A percentile compares a stretch with the other conserved stretches of the same genome.
These are phyloP conservation scores for Scedosporium dehoogii DNA, from an alignment of 2,329 filamentous ascomycete genomes.

Conservation along the genomic window DNA sequence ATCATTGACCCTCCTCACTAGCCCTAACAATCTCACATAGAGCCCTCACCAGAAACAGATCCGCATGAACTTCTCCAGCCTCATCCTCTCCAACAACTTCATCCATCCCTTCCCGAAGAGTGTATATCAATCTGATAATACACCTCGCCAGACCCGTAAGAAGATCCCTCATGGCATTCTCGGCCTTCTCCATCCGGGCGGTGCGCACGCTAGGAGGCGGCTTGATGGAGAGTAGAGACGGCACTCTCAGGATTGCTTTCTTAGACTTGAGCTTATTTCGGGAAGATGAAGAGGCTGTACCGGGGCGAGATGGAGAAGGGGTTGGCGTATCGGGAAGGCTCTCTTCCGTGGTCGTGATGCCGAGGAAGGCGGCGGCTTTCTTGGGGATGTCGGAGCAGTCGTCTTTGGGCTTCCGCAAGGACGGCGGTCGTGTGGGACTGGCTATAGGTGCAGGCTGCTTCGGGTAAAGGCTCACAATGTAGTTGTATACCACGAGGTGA, in stretches of 20 bases:
- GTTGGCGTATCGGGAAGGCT: slow-evolving; percentile 3
- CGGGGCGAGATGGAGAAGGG: slow-evolving; percentile 4
- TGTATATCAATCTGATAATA: slow-evolving; percentile 39
- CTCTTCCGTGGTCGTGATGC: neutral
- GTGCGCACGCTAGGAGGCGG: neutral
- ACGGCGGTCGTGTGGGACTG: slow-evolving; percentile 11
- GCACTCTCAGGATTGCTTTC: slow-evolving; percentile 1
- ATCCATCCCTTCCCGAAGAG: slow-evolving; percentile 22
- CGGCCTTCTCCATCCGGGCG: slow-evolving; percentile 17
- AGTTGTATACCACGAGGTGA: slow-evolving; percentile 50
- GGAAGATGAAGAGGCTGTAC: slow-evolving; percentile 1
- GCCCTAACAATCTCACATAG: slow-evolving; percentile 32
- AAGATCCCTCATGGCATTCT: slow-evolving; percentile 31
- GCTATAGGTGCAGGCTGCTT: slow-evolving; percentile 7
- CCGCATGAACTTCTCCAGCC: slow-evolving; percentile 41
- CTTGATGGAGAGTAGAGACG: neutral
- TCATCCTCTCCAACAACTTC: neutral
- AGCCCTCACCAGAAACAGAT: slow-evolving; percentile 28
- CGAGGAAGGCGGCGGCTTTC: slow-evolving; percentile 37
- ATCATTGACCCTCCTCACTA: slow-evolving; percentile 20
- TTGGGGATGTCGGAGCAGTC: slow-evolving; percentile 29
- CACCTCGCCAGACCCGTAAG: slow-evolving; percentile 40
- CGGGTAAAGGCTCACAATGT: slow-evolving; percentile 29
- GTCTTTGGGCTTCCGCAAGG: slow-evolving; percentile 1
- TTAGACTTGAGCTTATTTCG: neutral